A percentile compares a stretch with the other conserved stretches of the same genome.
phyloP scores from a whole-genome alignment of 202 grass and related monocot genomes.

The Panicum virgatum region DNA sequence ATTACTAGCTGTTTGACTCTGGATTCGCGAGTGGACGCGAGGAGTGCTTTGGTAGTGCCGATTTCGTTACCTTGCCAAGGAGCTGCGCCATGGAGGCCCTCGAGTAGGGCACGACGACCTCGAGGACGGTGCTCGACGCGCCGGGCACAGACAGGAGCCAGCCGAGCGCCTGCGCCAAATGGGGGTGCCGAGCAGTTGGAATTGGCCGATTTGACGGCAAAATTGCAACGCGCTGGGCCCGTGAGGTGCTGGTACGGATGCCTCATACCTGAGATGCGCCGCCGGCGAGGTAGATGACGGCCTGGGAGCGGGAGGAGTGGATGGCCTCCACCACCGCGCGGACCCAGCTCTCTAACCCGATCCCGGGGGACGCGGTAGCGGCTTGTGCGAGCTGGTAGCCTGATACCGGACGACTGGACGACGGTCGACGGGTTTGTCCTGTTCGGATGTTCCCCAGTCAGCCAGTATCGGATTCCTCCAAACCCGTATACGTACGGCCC shows the following conservation, averaged over 20 bases:
- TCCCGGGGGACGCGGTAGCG: background rate
- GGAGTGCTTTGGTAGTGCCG: background rate
- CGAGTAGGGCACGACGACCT: conserved; percentile 88
- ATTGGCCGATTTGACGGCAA: background rate
- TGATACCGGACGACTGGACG: too few relatives aligned
- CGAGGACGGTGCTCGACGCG: conserved; percentile 79
- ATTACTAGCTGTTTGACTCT: background rate
- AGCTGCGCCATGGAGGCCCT: conserved; percentile 76
- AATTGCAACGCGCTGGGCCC: background rate
- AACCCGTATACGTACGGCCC: background rate
- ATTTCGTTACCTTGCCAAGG: conserved; percentile 68
- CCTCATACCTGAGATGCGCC: conserved; percentile 92
- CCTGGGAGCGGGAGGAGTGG: conserved; percentile 67
- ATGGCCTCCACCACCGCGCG: conserved; percentile 66
- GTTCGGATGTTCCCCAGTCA: background rate
- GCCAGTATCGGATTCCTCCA: background rate
- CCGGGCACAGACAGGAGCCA: conserved; percentile 87
- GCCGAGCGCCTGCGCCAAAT: conserved; percentile 53
- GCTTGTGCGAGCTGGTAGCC: background rate
- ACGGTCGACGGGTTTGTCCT: too few relatives aligned
- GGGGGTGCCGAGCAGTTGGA: background rate
- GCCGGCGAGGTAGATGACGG: conserved; percentile 91
- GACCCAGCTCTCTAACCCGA: conserved; percentile 72
- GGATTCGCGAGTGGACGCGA: background rate
- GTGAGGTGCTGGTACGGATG: background rate